Evolutionary conservation across 1,284 basidiomycete species (phyloP).

Genomic region (Bjerkandera adusta): DNA sequence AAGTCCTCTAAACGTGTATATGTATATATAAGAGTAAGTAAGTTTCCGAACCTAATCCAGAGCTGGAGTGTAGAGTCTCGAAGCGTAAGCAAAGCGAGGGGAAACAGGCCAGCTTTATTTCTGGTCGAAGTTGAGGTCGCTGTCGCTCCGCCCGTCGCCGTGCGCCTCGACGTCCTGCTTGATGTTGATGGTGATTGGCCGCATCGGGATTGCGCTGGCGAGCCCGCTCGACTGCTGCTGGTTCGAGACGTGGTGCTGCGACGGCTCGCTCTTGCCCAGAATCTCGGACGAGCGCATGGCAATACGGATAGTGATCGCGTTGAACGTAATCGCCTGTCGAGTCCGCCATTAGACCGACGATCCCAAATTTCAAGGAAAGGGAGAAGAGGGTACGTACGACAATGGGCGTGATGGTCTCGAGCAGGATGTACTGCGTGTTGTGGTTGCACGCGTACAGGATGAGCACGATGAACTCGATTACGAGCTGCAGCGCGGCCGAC

Average conservation of each 20-base stretch:
- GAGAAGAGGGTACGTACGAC: conserved; percentile 23
- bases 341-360: background rate
- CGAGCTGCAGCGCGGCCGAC: conserved; percentile 29
- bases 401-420: conserved; percentile 28
- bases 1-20: no score
- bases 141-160: background rate
- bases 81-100: no score
- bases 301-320: conserved; percentile 23
- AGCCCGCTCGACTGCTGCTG: background rate
- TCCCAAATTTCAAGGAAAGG: background rate
- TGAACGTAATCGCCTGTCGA: conserved; percentile 22
- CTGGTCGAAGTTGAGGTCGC: background rate
- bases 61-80: no score
- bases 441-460: conserved; percentile 25
- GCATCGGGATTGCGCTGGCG: background rate
- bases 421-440: conserved; percentile 30
- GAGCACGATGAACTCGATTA: conserved; percentile 28
- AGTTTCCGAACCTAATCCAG: no score
- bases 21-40: no score
- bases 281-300: conserved; percentile 17
- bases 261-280: conserved; percentile 6
- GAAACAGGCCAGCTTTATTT: no score
- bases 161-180: background rate
- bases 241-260: background rate
- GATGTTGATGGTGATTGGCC: conserved; percentile 4